phyloP scores from a whole-genome alignment of 169 alveolate species.

The Pseudocohnilembus persalinus region DNA sequence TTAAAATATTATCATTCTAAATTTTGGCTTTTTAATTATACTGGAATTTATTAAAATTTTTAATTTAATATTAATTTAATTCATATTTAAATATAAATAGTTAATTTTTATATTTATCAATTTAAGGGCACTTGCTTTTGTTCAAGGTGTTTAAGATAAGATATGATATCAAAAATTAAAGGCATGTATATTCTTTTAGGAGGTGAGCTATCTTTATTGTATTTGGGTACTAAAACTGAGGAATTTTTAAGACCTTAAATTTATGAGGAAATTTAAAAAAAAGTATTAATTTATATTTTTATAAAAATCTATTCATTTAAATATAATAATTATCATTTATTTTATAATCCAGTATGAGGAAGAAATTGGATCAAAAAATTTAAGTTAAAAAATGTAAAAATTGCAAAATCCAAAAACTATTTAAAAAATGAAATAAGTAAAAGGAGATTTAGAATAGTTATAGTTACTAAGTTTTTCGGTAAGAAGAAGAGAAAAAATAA shows the following conservation, averaged over 20 bases:
- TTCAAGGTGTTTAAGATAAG: slow-evolving; percentile 45
- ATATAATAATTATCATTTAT: no score
- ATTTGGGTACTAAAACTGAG: neutral
- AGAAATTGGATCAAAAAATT: neutral
- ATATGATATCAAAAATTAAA: slow-evolving; percentile 30
- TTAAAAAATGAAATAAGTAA: neutral
- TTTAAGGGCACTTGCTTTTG: slow-evolving; percentile 38
- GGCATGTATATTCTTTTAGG: slow-evolving; percentile 34
- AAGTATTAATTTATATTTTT: neutral
- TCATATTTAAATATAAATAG: neutral
- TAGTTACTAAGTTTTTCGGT: neutral
- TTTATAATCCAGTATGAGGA: neutral
- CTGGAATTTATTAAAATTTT: no score
- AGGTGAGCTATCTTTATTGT: slow-evolving; percentile 21
- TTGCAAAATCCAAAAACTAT: neutral
- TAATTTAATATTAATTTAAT: no score
- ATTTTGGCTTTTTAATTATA: no score
- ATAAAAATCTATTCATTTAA: neutral
- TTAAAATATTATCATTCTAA: no score
- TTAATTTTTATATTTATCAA: no score
- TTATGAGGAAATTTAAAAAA: neutral
- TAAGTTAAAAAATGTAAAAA: neutral
- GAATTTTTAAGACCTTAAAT: neutral
- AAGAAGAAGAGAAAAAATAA: neutral
- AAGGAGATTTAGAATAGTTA: neutral